Evolutionary conservation across 2,329 filamentous ascomycete genomes (phyloP).

Genomic region (Arthrobotrys musiformis): DNA sequence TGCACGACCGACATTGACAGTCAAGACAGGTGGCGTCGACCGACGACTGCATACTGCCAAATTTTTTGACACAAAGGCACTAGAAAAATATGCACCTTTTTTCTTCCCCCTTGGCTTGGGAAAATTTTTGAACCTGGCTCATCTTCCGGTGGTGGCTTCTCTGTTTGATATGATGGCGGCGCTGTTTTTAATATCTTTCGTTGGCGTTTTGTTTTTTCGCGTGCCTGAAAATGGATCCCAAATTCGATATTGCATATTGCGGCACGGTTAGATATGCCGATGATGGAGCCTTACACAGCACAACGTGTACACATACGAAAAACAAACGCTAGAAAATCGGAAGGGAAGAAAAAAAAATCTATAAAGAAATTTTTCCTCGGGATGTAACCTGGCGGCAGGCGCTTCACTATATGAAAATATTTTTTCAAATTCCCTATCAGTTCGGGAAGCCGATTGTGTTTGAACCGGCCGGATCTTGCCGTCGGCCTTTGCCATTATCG

Average conservation of each 20-base stretch:
- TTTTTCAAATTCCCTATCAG: not conserved
- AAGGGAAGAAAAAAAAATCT: slow-evolving; percentile 4
- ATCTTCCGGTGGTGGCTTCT: not conserved
- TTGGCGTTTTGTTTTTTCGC: not conserved
- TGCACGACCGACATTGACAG: slow-evolving; percentile 19
- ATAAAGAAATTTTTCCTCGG: not conserved
- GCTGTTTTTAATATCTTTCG: not conserved
- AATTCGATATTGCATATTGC: not conserved
- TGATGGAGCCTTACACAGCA: not conserved
- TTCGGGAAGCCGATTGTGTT: not conserved
- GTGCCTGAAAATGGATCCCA: not conserved
- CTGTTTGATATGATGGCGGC: slow-evolving; percentile 19
- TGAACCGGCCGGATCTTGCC: not conserved
- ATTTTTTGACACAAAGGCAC: not conserved
- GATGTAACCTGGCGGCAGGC: not conserved
- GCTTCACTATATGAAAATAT: not conserved
- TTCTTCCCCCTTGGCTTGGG: not conserved
- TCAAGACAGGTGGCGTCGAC: slow-evolving; percentile 20
- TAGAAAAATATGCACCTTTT: not conserved
- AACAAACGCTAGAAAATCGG: not conserved
- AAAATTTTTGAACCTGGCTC: not conserved
- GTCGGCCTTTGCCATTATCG: not conserved
- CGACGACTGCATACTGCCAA: slow-evolving; percentile 4
- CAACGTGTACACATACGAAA: not conserved
- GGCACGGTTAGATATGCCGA: slow-evolving; percentile 13